These are phyloP conservation scores for Nicotiana undulata DNA, from an alignment of 257 asterid species.

Conservation along the genomic window DNA sequence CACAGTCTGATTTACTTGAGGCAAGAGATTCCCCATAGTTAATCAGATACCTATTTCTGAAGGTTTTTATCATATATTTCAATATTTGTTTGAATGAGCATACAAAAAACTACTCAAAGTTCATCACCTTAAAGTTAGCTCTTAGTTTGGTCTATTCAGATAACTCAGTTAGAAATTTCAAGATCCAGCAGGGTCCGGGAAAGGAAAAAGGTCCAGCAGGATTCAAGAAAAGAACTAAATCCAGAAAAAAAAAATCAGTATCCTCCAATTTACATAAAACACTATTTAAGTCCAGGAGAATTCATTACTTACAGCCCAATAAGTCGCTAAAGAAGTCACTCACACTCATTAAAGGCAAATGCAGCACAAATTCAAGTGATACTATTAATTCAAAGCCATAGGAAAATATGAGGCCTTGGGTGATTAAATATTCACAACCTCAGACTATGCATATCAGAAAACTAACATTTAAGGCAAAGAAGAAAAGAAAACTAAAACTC, in stretches of 20 bases:
- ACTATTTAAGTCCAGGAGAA: neutral
- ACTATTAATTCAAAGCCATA: neutral
- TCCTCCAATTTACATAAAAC: neutral
- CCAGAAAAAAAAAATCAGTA: neutral
- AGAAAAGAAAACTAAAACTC: neutral
- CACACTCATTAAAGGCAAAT: too few relatives aligned
- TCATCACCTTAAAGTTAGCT: neutral
- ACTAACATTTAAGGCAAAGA: neutral
- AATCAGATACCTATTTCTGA: neutral
- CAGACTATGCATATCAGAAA: neutral
- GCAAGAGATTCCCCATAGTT: neutral
- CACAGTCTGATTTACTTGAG: neutral
- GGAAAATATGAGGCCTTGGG: neutral
- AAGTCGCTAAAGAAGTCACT: neutral
- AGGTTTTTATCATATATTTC: neutral
- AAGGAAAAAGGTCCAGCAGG: neutral
- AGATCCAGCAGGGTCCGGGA: neutral
- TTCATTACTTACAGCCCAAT: neutral
- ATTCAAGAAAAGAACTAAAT: neutral
- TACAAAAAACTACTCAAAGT: neutral
- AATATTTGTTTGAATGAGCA: neutral
- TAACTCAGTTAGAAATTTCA: neutral
- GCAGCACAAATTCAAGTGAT: neutral
- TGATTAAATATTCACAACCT: neutral
- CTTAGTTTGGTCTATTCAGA: neutral